Conservation (phyloP, 306 rosid genomes). For the Cicer arietinum region DNA sequence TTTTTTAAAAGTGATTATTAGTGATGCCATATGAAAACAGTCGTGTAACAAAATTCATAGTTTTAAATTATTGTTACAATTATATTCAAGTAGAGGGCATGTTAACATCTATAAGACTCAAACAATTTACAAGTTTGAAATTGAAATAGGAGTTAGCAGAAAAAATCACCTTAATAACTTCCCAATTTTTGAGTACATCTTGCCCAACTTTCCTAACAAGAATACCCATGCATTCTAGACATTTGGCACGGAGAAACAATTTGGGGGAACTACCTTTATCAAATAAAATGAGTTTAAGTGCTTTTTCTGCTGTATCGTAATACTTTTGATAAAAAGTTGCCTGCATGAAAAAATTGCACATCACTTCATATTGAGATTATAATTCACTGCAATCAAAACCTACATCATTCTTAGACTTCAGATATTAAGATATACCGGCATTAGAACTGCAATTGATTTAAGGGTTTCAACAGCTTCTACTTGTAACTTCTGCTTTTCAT, state of each 20-base stretch:
- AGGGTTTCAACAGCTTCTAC: conserved; percentile 33
- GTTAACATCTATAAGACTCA: background rate
- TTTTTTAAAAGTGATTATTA: background rate
- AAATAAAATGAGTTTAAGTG: conserved; percentile 14
- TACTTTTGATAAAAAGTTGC: background rate
- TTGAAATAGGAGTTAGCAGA: conserved; percentile 24
- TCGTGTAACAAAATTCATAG: background rate
- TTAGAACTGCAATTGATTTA: conserved; percentile 1
- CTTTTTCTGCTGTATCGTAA: conserved; percentile 4
- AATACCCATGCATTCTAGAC: conserved; percentile 29
- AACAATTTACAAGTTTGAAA: background rate
- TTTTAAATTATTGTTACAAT: background rate
- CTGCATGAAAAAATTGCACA: conserved; percentile 33
- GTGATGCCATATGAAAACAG: background rate
- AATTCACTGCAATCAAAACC: conserved; percentile 3
- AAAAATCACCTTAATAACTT: conserved; percentile 19
- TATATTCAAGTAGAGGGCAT: background rate
- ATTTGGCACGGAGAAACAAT: conserved; percentile 16
- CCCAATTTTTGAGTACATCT: background rate
- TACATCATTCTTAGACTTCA: conserved; percentile 8
- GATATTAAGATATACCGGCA: conserved; percentile 36
- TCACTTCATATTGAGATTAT: conserved; percentile 17
- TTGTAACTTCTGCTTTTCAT: conserved; percentile 1
- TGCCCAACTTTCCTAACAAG: background rate
- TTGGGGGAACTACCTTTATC: background rate